Base-by-base conservation (phyloP, 805 yeast species). In the Pichia heedii region DNA sequence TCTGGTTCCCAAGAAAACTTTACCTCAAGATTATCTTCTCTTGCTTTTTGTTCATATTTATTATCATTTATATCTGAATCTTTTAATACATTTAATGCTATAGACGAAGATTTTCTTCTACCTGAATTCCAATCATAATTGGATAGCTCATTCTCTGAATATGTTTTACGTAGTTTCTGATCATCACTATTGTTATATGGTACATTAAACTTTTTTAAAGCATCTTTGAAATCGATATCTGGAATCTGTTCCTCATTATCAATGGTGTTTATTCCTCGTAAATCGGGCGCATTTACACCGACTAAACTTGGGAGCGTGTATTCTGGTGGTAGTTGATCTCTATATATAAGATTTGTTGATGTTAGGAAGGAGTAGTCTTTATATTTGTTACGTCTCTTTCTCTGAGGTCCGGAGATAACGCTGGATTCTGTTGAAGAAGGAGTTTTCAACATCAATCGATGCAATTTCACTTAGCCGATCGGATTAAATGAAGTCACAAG, bases 71-170 rank as follows among this genome's bases (percentile, higher is more conserved):
- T n/a, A n/a, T n/a, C n/a, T n/a, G n/a, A n/a, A n/a, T n/a, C n/a
- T n/a, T n/a, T n/a, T n/a, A n/a, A n/a, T n/a, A n/a, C 7, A 38
- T 29, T 42, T 2, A 22, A 10, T 4, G 27, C 4, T 9, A 20
- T n/a, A 37, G 21, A 18, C 12, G 22, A 32, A 9, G 44, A 41
- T 19, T 50, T 32, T 33, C 61, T 46, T 21, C 52, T 46, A 1
- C 64, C 64, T 16, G 44, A 45, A 15, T 65, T 60, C 27, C 62
- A 64, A 52, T 77, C 76, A 58, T 78, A 81, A 47, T 78, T 77
- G 30, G 72, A 70, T 34, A 76, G 72, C 52, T 81, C 88, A 20
- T 73, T 73, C 49, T 80, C 88, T 3, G 87, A 81, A 53, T 72
- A 79, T 0, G 79, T 77, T 52, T 82, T 66, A 12, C 74, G 67